Evolutionary conservation across 2,329 filamentous ascomycete species (phyloP).

Genomic region (Zymoseptoria brevis): DNA sequence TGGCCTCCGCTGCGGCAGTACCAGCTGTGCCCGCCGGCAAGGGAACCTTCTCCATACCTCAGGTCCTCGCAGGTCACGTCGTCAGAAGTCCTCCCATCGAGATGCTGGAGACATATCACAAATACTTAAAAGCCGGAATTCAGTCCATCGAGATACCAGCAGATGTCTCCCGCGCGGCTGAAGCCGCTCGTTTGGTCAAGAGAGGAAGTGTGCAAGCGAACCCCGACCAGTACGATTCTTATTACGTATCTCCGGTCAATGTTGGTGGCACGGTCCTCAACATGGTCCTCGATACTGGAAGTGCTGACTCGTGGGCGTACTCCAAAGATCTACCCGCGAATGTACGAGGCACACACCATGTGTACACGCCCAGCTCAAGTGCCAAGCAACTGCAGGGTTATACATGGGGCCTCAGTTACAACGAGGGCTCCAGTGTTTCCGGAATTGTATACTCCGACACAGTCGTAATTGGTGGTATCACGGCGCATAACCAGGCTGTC

Average conservation of each 20-base stretch:
- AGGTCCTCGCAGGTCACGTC: background rate
- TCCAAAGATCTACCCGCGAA: conserved; percentile 46
- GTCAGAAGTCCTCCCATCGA: conserved; percentile 33
- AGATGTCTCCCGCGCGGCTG: background rate
- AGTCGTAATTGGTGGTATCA: conserved; percentile 51
- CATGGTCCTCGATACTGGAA: background rate
- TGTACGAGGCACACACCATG: conserved; percentile 39
- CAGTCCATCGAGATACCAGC: background rate
- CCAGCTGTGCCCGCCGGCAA: background rate
- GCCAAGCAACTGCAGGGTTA: conserved; percentile 32
- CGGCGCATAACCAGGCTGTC: conserved; percentile 51
- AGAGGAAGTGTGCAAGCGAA: background rate
- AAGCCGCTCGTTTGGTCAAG: background rate
- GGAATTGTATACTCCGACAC: conserved; percentile 58
- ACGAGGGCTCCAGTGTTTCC: conserved; percentile 54
- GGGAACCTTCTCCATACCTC: background rate
- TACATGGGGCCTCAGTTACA: conserved; percentile 54
- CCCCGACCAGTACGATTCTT: background rate
- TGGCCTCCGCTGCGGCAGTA: background rate
- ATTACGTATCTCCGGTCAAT: background rate
- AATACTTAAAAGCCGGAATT: background rate
- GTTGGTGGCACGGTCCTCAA: background rate
- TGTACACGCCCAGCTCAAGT: conserved; percentile 46
- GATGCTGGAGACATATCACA: conserved; percentile 16
- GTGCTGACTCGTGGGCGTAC: conserved; percentile 47